Conservation (phyloP, 2,329 filamentous ascomycete genomes). For the Domatiomyces globalis region DNA sequence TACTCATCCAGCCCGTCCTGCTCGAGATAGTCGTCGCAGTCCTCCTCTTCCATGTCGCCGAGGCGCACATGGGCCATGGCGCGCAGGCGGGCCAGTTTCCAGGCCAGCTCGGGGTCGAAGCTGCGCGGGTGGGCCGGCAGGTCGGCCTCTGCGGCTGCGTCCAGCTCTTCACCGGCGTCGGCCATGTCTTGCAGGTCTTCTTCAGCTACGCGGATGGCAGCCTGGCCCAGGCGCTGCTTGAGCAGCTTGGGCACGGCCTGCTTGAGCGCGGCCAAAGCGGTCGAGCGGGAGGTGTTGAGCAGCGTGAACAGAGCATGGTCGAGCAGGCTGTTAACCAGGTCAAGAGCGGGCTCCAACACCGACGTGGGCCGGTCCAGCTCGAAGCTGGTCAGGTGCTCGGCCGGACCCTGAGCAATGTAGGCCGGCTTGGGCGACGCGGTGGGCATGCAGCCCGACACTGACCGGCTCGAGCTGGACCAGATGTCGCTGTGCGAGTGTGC, state of each 20-base stretch:
- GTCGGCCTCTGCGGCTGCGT: slow-evolving; percentile 44
- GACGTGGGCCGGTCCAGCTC: slow-evolving; percentile 66
- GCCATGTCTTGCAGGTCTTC: slow-evolving; percentile 81
- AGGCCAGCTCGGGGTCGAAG: slow-evolving; percentile 85
- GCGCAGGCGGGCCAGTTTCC: slow-evolving; percentile 81
- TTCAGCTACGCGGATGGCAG: slow-evolving; percentile 69
- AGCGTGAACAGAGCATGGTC: slow-evolving; percentile 89
- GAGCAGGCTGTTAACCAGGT: slow-evolving; percentile 77
- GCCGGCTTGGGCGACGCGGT: slow-evolving; percentile 54
- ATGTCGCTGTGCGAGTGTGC: slow-evolving; percentile 18
- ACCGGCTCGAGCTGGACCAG: slow-evolving; percentile 14
- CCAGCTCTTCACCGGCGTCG: slow-evolving; percentile 56
- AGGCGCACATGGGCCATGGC: slow-evolving; percentile 98
- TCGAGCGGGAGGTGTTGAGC: slow-evolving; percentile 65
- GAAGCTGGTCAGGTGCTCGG: slow-evolving; percentile 81
- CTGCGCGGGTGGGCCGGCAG: slow-evolving; percentile 27
- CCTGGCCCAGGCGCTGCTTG: slow-evolving; percentile 74
- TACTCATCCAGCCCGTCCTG: slow-evolving; percentile 53
- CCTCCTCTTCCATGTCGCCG: slow-evolving; percentile 94
- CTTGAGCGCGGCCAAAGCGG: slow-evolving; percentile 57
- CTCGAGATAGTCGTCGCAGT: slow-evolving; percentile 79
- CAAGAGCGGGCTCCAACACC: slow-evolving; percentile 59
- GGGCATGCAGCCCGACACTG: slow-evolving; percentile 8
- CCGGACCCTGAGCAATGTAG: slow-evolving; percentile 78
- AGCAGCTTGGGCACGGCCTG: slow-evolving; percentile 75